Evolutionary conservation across 1,139 yeast genomes (phyloP), one percentile per base, ranked within the genome.

Genomic region (Blastobotrys elegans): DNA sequence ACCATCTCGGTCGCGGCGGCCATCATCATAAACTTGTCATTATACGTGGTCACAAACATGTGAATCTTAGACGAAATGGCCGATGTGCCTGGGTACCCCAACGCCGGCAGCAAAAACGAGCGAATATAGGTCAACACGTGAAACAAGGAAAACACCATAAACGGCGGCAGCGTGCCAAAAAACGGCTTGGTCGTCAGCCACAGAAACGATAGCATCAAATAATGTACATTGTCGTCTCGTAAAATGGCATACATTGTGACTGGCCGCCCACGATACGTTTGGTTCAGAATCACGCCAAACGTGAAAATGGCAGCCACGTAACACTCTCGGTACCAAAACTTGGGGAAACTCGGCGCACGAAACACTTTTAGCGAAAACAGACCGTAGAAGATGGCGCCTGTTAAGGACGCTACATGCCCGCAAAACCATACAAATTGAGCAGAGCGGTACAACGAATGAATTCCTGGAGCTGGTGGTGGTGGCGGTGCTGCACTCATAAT

Each of bases 221-320:
- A 84, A 57, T 82, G 86, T 48, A 79, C 72, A 63, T 84, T 84
- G 62, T 83, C 92, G 61, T 84, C 88, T 27, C 67, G 70, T 50
- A 72, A 62, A 43, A 72, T 65, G 29, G 58, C 73, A 31, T 50
- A 55, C 20, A 64, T 50, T 69, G 65, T 61, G 50, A 62, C 56
- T 24, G 52, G 54, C 53, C 45, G 50, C 42, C 54, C 57, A 50
- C 57, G 61, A 59, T 57, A 68, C 49, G 70, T 65, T 59, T 88
- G 92, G 66, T 73, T 81, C 27, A 85, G 67, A 51, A 88, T 84
- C 54, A 90, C 79, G 21, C 88, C 89, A 66, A 87, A 89, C 33
- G 95, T 82, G 56, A 75, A 77, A 43, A 86, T 63, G 5, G 85
- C 82, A 14, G 92, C 85, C 11, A 82, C 44, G 53, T 80, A 80